These are phyloP conservation scores for Laguncularia racemosa DNA, from an alignment of 345 rosid genomes.

Conservation along the genomic window DNA sequence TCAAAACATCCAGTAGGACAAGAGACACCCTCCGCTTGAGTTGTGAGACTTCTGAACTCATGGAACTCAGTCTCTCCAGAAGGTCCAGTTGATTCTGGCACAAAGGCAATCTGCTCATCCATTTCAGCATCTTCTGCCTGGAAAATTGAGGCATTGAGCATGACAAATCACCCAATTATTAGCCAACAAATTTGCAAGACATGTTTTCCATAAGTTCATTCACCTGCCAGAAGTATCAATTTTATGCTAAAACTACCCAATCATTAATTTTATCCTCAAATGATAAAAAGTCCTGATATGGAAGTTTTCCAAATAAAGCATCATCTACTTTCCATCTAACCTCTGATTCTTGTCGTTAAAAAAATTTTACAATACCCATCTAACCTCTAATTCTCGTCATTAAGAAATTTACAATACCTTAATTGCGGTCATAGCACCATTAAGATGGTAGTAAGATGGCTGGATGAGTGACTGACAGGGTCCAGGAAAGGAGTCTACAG, in stretches of 20 bases:
- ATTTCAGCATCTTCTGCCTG: slow-evolving; percentile 49
- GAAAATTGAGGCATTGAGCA: slow-evolving; percentile 1
- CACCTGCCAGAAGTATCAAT: too few relatives aligned
- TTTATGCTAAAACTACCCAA: too few relatives aligned
- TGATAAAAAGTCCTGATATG: not conserved
- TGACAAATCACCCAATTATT: too few relatives aligned
- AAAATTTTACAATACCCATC: slow-evolving; percentile 37
- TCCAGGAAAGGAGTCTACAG: slow-evolving; percentile 57
- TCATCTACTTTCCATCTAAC: not conserved
- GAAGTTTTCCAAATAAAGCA: not conserved
- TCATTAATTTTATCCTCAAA: not conserved
- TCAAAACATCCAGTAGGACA: slow-evolving; percentile 28
- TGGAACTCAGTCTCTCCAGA: slow-evolving; percentile 44
- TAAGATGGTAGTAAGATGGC: slow-evolving; percentile 46
- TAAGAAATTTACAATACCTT: slow-evolving; percentile 46
- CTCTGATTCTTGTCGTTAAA: not conserved
- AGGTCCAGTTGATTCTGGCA: slow-evolving; percentile 29
- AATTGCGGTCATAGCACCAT: slow-evolving; percentile 35
- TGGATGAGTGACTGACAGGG: slow-evolving; percentile 57
- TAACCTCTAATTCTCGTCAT: not conserved
- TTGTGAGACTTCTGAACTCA: slow-evolving; percentile 28
- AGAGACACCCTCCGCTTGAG: slow-evolving; percentile 24
- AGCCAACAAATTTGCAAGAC: too few relatives aligned
- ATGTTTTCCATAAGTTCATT: too few relatives aligned
- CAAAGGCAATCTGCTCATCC: slow-evolving; percentile 39